Percentiles rank a stretch among this genome's conserved stretches.
These are phyloP conservation scores for Melampsora medusae DNA, from an alignment of 1,284 basidiomycete genomes.

Conservation along the genomic window DNA sequence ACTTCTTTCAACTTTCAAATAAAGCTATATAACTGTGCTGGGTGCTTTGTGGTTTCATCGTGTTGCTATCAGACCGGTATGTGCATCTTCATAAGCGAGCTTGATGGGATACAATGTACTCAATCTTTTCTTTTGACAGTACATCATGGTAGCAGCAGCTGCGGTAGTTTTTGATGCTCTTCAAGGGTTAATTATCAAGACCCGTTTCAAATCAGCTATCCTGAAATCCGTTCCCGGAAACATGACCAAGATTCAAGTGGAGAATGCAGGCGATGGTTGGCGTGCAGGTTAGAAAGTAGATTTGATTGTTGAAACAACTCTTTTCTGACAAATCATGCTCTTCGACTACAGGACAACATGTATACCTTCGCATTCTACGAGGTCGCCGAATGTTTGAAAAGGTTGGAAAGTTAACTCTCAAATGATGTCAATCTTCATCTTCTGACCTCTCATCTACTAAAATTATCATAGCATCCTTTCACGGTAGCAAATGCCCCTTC, in stretches of 20 bases:
- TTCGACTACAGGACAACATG: conserved; percentile 13
- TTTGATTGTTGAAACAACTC: neutral
- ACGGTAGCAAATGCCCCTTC: conserved; percentile 21
- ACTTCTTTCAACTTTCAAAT: neutral
- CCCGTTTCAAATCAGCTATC: neutral
- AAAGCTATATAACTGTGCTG: neutral
- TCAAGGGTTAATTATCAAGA: neutral
- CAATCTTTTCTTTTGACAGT: neutral
- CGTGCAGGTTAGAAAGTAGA: conserved; percentile 2
- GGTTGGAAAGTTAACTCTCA: neutral
- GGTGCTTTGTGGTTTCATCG: conserved; percentile 19
- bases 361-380: conserved; percentile 17
- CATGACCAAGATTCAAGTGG: conserved; percentile 22
- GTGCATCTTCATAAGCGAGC: neutral
- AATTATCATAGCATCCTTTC: conserved; percentile 28
- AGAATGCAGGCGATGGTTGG: conserved; percentile 28
- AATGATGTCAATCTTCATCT: neutral
- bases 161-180: neutral
- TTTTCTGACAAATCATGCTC: neutral
- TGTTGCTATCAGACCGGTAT: conserved; percentile 7
- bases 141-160: neutral
- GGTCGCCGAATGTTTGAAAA: conserved; percentile 22
- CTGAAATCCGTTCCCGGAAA: conserved; percentile 13
- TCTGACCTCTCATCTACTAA: neutral
- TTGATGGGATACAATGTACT: neutral